Evolutionary conservation across 441 rosid species (phyloP).

Genomic region (Geranium incanum): DNA sequence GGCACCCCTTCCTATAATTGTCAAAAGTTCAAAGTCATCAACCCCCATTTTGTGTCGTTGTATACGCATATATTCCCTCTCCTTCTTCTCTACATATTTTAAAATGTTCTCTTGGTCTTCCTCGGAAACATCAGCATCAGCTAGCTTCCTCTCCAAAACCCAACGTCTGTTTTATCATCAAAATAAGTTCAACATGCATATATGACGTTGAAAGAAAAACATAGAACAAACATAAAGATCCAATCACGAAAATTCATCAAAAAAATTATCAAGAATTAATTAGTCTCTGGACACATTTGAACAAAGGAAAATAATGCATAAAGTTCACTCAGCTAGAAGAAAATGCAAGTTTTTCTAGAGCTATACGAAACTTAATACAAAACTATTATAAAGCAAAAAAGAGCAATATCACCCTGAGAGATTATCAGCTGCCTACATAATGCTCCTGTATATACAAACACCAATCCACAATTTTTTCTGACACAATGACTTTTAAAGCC

Average conservation of each 20-base stretch:
- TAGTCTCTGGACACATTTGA: background rate
- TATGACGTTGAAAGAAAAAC: background rate
- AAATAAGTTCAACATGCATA: background rate
- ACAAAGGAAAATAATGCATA: background rate
- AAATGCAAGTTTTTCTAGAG: background rate
- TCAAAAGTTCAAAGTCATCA: slow-evolving; percentile 33
- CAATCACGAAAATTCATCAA: background rate
- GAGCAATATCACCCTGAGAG: background rate
- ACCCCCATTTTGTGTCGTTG: slow-evolving; percentile 42
- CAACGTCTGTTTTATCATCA: background rate
- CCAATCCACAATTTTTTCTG: background rate
- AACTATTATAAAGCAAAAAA: background rate
- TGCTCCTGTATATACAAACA: background rate
- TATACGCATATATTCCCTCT: slow-evolving; percentile 37
- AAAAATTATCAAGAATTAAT: too few relatives aligned
- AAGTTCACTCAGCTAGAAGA: background rate
- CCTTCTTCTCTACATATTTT: slow-evolving; percentile 36
- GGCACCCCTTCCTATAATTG: slow-evolving; percentile 16
- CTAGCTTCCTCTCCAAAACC: slow-evolving; percentile 35
- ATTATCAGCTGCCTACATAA: background rate
- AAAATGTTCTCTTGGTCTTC: slow-evolving; percentile 35
- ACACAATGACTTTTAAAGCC: background rate
- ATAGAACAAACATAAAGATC: background rate
- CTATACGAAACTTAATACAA: background rate
- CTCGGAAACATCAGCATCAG: slow-evolving; percentile 10